Base-by-base conservation (phyloP, 768 basidiomycete species). In the Podaxis carcinomalis region DNA sequence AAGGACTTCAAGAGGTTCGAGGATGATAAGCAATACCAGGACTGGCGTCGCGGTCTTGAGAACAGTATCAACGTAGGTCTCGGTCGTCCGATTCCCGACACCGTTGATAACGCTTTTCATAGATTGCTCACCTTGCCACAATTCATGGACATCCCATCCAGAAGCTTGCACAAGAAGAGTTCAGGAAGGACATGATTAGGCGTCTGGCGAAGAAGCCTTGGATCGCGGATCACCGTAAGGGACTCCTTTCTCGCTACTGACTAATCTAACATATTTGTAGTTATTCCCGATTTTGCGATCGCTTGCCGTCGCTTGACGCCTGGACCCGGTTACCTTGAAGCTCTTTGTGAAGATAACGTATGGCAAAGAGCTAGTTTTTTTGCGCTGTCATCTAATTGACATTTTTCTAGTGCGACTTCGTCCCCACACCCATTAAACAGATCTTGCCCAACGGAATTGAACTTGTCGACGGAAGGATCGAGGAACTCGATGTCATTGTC, bases 251-350 rank as follows among this genome's bases (percentile, higher is more conserved):
- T 21, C 39, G 51, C 14, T 13, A 3, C 16, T 13, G 10, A 49
- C 10, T 23, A 9, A 25, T 49, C 19, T 23, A 46, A 52, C 32
- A 62, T 23, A 40, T 40, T 50, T 27, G 27, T 27, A 85, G 83
- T 87, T n/a, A 75, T 86, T 25, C 85, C 87, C 11, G 73, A 81
- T 50, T 88, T 87, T 64, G 73, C 80, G 4, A 80, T 86, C 14
- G 78, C 74, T 4, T 89, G 86, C 70, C 77, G 86, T 27, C 77
- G 87, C n/a, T 70, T 88, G 51, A 89, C 88, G 0, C 85, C 86
- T 1, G 87, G 86, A 0, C 84, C 84, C 9, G 86, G 87, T 5
- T 89, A 86, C 67, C 77, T 89, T 35, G 85, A 88, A 64, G 83
- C 87, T 0, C 71, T 89, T 1, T 83, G 81, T 61, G 77, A 82